Evolutionary conservation across 805 yeast species (phyloP).

Genomic region (Ogataea corticis): DNA sequence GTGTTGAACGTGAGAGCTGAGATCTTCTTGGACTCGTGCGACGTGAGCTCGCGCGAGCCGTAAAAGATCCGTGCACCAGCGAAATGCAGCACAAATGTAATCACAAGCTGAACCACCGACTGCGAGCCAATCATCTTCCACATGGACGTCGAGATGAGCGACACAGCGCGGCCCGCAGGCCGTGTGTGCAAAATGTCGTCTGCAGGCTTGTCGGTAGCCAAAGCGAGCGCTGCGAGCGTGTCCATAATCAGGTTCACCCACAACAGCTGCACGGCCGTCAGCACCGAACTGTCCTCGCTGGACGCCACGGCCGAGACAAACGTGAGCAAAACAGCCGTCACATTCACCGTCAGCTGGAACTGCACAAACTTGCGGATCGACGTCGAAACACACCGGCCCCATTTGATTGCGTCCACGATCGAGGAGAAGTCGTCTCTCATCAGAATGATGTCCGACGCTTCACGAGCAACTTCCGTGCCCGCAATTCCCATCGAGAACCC

Average conservation of each 20-base stretch:
- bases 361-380: slow-evolving; percentile 95
- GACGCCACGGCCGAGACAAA: slow-evolving; percentile 92
- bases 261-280: slow-evolving; percentile 94
- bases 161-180: slow-evolving; percentile 80
- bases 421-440: slow-evolving; percentile 95
- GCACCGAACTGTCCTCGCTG: slow-evolving; percentile 74
- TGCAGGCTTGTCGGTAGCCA: slow-evolving; percentile 97
- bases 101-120: slow-evolving; percentile 69
- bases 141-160: slow-evolving; percentile 86
- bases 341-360: slow-evolving; percentile 93
- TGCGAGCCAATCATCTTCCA: slow-evolving; percentile 99
- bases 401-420: slow-evolving; percentile 93
- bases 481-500: slow-evolving; percentile 99
- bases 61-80: slow-evolving; percentile 67
- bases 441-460: slow-evolving; percentile 96
- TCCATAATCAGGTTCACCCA: slow-evolving; percentile 99
- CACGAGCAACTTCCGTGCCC: slow-evolving; percentile 98
- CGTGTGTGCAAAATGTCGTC: slow-evolving; percentile 71
- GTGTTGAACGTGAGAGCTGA: slow-evolving; percentile 90
- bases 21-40: slow-evolving; percentile 56
- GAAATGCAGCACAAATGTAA: slow-evolving; percentile 82
- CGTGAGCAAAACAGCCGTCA: slow-evolving; percentile 93
- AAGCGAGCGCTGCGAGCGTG: slow-evolving; percentile 94
- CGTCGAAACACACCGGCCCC: slow-evolving; percentile 97
- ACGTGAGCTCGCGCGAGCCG: slow-evolving; percentile 29